A percentile compares a stretch with the other conserved stretches of the same genome.
Conservation (phyloP, 768 basidiomycete genomes). For the Suillus subalutaceus region DNA sequence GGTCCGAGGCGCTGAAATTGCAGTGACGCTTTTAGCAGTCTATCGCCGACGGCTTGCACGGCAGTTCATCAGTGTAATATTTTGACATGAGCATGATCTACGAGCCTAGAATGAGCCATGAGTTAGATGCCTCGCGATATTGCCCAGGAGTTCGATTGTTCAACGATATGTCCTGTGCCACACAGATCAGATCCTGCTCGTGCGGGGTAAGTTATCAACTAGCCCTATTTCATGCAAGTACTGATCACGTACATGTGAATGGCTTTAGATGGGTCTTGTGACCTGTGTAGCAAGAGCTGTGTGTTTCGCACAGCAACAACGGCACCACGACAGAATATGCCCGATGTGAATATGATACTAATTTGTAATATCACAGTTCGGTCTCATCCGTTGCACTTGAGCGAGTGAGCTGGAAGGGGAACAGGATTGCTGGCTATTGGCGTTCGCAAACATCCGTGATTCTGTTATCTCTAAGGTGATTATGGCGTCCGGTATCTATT, state of each 20-base stretch:
- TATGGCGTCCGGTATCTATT: background rate
- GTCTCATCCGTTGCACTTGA: background rate
- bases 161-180: background rate
- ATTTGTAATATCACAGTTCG: background rate
- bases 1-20: background rate
- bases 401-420: slow-evolving; percentile 4
- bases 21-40: slow-evolving; percentile 1
- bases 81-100: background rate
- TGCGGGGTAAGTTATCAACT: background rate
- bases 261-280: slow-evolving; percentile 3
- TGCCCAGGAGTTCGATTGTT: background rate
- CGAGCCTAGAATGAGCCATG: background rate
- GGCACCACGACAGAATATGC: slow-evolving; percentile 4
- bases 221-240: background rate
- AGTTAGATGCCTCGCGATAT: background rate
- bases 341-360: background rate
- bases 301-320: background rate
- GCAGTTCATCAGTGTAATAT: background rate
- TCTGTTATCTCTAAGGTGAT: slow-evolving; percentile 1
- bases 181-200: background rate
- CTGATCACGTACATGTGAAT: slow-evolving; percentile 1
- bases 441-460: slow-evolving; percentile 3
- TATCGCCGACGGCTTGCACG: background rate
- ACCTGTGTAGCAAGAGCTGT: background rate
- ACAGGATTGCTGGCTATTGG: background rate